phyloP scores from a whole-genome alignment of 371 early-diverging fungal genomes.

The Catenaria anguillulae region DNA sequence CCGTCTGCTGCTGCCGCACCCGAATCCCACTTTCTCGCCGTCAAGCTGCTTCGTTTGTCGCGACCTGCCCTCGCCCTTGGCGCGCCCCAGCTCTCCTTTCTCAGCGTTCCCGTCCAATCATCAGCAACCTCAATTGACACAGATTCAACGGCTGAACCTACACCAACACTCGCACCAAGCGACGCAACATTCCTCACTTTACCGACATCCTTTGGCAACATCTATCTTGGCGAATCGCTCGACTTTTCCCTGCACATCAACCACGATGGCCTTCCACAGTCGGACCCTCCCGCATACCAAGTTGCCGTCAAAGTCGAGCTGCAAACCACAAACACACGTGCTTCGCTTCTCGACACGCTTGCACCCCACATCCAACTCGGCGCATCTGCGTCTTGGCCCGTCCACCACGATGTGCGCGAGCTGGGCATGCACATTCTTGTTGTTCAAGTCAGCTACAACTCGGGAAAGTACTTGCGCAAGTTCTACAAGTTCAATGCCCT shows the following conservation, averaged over 20 bases:
- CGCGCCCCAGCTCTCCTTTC: conserved; percentile 4
- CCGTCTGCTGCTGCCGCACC: too few relatives aligned
- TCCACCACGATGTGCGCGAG: conserved; percentile 38
- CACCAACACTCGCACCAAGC: too few relatives aligned
- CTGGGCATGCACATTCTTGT: conserved; percentile 40
- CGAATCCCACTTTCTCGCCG: conserved; percentile 17
- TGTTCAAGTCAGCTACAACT: conserved; percentile 1
- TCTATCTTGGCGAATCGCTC: conserved; percentile 40
- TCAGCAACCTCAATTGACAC: too few relatives aligned
- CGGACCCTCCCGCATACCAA: conserved; percentile 13
- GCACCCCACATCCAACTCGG: neutral
- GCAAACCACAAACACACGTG: conserved; percentile 31
- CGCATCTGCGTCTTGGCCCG: conserved; percentile 23
- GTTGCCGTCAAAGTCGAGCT: conserved; percentile 28
- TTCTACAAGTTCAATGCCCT: conserved; percentile 43
- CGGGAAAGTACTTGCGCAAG: conserved; percentile 27
- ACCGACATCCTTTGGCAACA: conserved; percentile 30
- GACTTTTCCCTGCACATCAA: conserved; percentile 27
- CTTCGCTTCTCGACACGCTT: conserved; percentile 25
- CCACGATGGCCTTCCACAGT: conserved; percentile 21
- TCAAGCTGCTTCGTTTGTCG: conserved; percentile 35
- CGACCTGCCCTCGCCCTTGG: conserved; percentile 19
- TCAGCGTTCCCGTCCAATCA: too few relatives aligned
- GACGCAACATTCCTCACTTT: neutral
- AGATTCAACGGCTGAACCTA: too few relatives aligned